Percentiles rank a stretch among this genome's conserved stretches.
These are phyloP conservation scores for Lasiodiplodia hormozganensis DNA, from an alignment of 2,329 filamentous ascomycete genomes.

Conservation along the genomic window DNA sequence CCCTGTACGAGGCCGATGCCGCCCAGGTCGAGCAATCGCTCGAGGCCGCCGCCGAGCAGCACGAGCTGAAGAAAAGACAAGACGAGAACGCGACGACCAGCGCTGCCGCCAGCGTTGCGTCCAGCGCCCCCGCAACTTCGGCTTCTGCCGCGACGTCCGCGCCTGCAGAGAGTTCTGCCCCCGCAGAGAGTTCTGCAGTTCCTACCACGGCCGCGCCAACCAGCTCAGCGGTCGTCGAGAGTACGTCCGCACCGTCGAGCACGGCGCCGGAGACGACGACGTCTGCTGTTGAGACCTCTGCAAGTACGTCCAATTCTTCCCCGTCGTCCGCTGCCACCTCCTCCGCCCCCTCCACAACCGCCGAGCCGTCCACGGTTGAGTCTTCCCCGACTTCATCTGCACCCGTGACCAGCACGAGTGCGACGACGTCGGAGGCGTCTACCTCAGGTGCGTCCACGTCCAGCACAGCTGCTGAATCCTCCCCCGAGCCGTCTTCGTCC, in stretches of 20 bases:
- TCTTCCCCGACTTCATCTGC: constrained; percentile 17
- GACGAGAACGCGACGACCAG: constrained; percentile 36
- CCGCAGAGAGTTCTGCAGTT: constrained; percentile 21
- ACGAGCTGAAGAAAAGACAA: constrained; percentile 53
- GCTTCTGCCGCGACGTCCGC: not conserved
- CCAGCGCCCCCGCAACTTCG: constrained; percentile 10
- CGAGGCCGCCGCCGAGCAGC: constrained; percentile 64
- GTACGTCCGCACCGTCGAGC: constrained; percentile 28
- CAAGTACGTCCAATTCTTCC: constrained; percentile 27
- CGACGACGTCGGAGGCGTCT: constrained; percentile 19
- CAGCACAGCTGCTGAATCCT: constrained; percentile 24
- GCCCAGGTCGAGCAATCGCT: constrained; percentile 59
- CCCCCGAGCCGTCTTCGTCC: constrained; percentile 12
- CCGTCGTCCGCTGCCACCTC: constrained; percentile 26
- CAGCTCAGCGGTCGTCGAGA: constrained; percentile 23
- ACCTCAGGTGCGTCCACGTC: constrained; percentile 29
- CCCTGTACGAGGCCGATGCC: constrained; percentile 66
- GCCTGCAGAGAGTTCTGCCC: constrained; percentile 15
- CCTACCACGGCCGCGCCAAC: constrained; percentile 29
- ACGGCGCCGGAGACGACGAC: constrained; percentile 21
- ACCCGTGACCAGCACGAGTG: constrained; percentile 19
- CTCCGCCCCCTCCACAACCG: constrained; percentile 10
- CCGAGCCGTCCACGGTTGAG: constrained; percentile 13
- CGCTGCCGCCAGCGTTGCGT: constrained; percentile 24
- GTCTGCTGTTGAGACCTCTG: constrained; percentile 26